phyloP scores from a whole-genome alignment of 169 alveolate genomes.

The Cystoisospora suis region DNA sequence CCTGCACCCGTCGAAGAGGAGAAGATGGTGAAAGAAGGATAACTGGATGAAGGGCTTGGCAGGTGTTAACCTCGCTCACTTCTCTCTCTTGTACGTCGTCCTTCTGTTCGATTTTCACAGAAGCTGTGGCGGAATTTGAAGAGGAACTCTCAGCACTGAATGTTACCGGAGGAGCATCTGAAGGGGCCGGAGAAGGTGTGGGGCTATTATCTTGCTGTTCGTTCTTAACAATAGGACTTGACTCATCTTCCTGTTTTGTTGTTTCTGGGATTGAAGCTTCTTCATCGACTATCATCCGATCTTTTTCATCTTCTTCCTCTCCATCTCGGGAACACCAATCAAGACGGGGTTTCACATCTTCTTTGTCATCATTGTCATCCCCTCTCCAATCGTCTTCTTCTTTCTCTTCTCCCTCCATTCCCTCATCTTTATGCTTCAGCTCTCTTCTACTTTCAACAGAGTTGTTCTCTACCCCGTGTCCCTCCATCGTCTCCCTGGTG shows the following conservation, averaged over 20 bases:
- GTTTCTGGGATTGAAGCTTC: no score
- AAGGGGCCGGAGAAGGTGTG: background rate
- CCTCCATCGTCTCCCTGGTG: no score
- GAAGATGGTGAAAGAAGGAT: background rate
- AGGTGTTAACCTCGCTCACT: no score
- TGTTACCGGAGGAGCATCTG: background rate
- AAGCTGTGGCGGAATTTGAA: background rate
- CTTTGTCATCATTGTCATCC: background rate
- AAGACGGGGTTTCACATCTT: background rate
- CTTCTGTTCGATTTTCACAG: no score
- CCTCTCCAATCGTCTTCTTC: background rate
- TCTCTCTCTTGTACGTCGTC: no score
- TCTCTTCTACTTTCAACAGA: no score
- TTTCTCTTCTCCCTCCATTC: constrained; percentile 13
- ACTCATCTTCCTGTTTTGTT: no score
- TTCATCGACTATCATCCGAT: background rate
- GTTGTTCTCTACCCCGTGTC: no score
- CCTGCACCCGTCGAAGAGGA: background rate
- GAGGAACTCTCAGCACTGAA: background rate
- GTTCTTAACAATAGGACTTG: background rate
- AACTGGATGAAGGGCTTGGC: background rate
- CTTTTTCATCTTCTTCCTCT: background rate
- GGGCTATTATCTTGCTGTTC: background rate
- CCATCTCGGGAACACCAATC: constrained; percentile 24
- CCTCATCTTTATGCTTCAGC: no score